Base-by-base conservation (phyloP, 106 monocot genomes). In the Acorus gramineus region DNA sequence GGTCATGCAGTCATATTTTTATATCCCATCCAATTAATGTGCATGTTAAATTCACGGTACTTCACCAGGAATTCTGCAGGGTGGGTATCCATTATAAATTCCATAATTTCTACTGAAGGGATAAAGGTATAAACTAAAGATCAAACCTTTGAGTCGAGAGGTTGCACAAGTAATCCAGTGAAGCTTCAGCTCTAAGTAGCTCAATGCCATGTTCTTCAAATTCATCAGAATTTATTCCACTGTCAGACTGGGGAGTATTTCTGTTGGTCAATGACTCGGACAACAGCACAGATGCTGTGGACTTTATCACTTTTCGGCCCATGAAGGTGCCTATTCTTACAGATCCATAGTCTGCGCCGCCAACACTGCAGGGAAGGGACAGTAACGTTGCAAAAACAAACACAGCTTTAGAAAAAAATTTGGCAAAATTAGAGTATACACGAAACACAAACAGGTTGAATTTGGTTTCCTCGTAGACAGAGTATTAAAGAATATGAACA, bases 271-370 rank as follows among this genome's bases (percentile, higher is more conserved):
- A 47, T 50, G 78, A 85, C 46, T 64, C 56, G n/a, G 80, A 76
- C 55, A 77, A 57, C 46, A 87, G 46, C 43, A 69, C 61, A 49
- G 79, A 74, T 28, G 93, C 88, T 69, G 72, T 62, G 66, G 74
- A 75, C 45, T 91, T 91, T 50, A 98, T 98, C 50, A 98, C 91
- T 58, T 91, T 91, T 51, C 91, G 76, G n/a, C 96, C 96, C 91
- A 98, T 98, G 56, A 90, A 98, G 46, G 96, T 73, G 8, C 96
- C 96, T 77, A 98, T 82, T 71, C 96, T 87, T 7, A 98, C 96
- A 57, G 96, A 98, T 67, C 91, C 96, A 83, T 98, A 98, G 73
- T 98, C 96, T 62, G 80, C 81, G 62, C 96, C 96, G 55, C 96
- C 91, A 67, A 98, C 87, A 81, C 96, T 98, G 75, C 59, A 72